phyloP scores from a whole-genome alignment of 305 asterid genomes.

The Solanum hybrid region DNA sequence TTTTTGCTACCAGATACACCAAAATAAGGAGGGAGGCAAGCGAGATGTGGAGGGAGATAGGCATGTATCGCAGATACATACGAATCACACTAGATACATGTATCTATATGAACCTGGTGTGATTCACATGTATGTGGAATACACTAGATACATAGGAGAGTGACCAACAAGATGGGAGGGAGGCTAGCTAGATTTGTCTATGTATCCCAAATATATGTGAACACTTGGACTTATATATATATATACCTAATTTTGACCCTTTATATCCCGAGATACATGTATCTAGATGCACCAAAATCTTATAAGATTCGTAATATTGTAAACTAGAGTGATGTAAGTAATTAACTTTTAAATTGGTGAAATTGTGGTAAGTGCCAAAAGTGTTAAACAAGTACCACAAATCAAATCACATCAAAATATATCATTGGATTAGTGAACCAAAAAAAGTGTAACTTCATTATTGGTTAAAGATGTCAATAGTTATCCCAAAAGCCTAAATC shows the following conservation, averaged over 20 bases:
- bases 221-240: too few relatives aligned
- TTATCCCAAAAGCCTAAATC: background rate
- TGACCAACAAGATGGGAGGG: background rate
- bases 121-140: background rate
- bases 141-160: background rate
- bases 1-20: background rate
- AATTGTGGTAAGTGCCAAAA: too few relatives aligned
- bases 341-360: background rate
- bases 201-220: background rate
- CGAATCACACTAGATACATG: background rate
- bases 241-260: too few relatives aligned
- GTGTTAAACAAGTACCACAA: too few relatives aligned
- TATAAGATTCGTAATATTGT: too few relatives aligned
- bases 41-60: background rate
- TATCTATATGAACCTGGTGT: too few relatives aligned
- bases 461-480: background rate
- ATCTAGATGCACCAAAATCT: too few relatives aligned
- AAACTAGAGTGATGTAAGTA: too few relatives aligned
- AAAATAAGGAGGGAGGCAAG: background rate
- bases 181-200: background rate
- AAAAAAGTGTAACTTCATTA: background rate
- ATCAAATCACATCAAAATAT: too few relatives aligned
- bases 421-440: background rate
- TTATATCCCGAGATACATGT: too few relatives aligned
- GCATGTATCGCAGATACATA: too few relatives aligned